Percentiles rank a stretch among this genome's conserved stretches.
Conservation (phyloP, 2,329 filamentous ascomycete genomes). For the Plenodomus biglobosus region DNA sequence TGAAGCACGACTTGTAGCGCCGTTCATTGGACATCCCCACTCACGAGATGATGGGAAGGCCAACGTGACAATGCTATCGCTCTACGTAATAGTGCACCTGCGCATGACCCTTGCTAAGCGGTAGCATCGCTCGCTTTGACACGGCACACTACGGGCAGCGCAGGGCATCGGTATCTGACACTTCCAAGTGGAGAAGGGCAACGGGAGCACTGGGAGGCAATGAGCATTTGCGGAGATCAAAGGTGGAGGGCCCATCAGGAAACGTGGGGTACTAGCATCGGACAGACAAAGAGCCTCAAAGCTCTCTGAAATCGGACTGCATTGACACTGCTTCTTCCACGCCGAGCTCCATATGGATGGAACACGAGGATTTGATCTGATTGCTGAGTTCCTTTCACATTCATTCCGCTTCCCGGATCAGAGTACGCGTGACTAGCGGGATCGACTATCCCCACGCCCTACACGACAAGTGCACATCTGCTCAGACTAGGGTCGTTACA, state of each 20-base stretch:
- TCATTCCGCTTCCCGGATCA: neutral
- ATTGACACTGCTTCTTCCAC: neutral
- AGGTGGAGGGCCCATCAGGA: neutral
- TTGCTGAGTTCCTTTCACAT: neutral
- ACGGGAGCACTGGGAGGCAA: constrained; percentile 1
- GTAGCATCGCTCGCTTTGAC: constrained; percentile 31
- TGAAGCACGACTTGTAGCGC: constrained; percentile 3
- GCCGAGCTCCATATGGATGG: neutral
- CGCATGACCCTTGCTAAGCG: constrained; percentile 30
- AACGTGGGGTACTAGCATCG: constrained; percentile 15
- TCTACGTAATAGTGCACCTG: constrained; percentile 1
- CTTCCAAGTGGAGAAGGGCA: constrained; percentile 5
- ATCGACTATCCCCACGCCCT: constrained; percentile 5
- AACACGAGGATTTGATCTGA: neutral
- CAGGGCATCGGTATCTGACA: constrained; percentile 12
- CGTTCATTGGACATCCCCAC: neutral
- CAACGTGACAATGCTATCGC: neutral
- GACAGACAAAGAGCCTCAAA: constrained; percentile 8
- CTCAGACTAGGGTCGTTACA: neutral
- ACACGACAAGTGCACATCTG: constrained; percentile 4
- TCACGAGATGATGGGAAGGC: neutral
- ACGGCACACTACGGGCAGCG: constrained; percentile 35
- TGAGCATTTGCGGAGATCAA: constrained; percentile 10
- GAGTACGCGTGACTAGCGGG: neutral
- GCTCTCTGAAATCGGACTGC: neutral